Conservation (phyloP, 164 flowering plant genomes). For the Piper betle region DNA sequence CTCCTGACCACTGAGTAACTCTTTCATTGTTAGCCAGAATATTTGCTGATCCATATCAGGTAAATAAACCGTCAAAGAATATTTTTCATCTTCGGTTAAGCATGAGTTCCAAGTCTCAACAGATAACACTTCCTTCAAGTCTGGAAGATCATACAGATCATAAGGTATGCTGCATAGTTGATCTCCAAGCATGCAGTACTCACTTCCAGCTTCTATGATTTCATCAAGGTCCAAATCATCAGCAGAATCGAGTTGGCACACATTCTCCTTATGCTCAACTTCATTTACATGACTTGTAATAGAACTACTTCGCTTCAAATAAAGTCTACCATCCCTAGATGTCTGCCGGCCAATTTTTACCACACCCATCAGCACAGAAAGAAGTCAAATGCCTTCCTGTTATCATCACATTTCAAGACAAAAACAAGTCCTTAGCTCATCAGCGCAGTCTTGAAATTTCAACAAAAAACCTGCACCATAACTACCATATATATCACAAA, state of each 20-base stretch:
- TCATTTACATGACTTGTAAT: conserved; percentile 1
- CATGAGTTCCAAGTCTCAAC: conserved; percentile 27
- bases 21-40: conserved; percentile 23
- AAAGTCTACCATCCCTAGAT: too few species aligned
- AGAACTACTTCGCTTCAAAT: conserved; percentile 1
- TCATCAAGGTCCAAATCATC: conserved; percentile 18
- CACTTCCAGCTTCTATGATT: conserved; percentile 14
- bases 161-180: conserved; percentile 26
- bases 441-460: too few species aligned
- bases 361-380: too few species aligned
- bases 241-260: conserved; percentile 8
- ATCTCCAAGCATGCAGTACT: conserved; percentile 22
- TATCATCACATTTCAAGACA: too few species aligned
- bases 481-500: too few species aligned
- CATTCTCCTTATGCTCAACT: conserved; percentile 6
- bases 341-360: too few species aligned
- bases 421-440: too few species aligned
- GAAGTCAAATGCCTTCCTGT: too few species aligned
- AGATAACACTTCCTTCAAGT: conserved; percentile 23
- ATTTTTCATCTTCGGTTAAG: conserved; percentile 30
- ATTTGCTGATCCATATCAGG: conserved; percentile 32
- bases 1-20: conserved; percentile 21
- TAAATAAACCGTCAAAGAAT: conserved; percentile 21
- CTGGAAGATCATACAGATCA: conserved; percentile 27
- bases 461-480: too few species aligned